phyloP scores from a whole-genome alignment of 331 rosid species.

The Rhamnella rubrinervis region DNA sequence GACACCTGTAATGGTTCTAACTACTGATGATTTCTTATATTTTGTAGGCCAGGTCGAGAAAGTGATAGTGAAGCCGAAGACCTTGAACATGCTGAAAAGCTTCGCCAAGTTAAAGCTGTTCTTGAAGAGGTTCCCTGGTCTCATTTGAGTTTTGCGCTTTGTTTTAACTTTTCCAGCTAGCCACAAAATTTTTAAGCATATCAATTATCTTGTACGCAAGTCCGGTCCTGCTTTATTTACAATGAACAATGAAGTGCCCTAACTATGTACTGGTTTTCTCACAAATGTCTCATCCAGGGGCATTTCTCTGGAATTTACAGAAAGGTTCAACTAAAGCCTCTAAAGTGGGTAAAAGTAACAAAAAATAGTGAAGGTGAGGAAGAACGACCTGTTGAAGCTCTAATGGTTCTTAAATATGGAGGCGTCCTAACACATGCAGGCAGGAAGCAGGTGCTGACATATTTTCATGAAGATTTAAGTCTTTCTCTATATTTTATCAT shows the following conservation, averaged over 20 bases:
- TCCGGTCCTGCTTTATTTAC: slow-evolving; percentile 9
- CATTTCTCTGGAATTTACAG: slow-evolving; percentile 96
- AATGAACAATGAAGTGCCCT: slow-evolving; percentile 11
- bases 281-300: slow-evolving; percentile 51
- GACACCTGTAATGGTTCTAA: slow-evolving; percentile 18
- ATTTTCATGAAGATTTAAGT: slow-evolving; percentile 12
- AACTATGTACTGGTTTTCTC: slow-evolving; percentile 17
- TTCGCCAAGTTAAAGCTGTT: slow-evolving; percentile 98
- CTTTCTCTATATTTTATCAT: slow-evolving; percentile 10
- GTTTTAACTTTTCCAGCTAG: neutral
- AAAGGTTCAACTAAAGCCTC: slow-evolving; percentile 96
- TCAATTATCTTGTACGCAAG: neutral
- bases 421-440: slow-evolving; percentile 99
- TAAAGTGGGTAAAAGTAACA: slow-evolving; percentile 78
- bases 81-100: slow-evolving; percentile 96
- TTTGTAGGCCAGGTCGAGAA: slow-evolving; percentile 75
- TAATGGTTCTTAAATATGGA: slow-evolving; percentile 96
- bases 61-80: slow-evolving; percentile 97
- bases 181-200: neutral
- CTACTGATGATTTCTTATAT: slow-evolving; percentile 24
- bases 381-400: slow-evolving; percentile 91
- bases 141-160: slow-evolving; percentile 3
- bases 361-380: slow-evolving; percentile 84
- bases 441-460: slow-evolving; percentile 79
- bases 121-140: slow-evolving; percentile 85